Conservation (phyloP, 2,329 filamentous ascomycete species). For the Reticulascus tulasneorum region DNA sequence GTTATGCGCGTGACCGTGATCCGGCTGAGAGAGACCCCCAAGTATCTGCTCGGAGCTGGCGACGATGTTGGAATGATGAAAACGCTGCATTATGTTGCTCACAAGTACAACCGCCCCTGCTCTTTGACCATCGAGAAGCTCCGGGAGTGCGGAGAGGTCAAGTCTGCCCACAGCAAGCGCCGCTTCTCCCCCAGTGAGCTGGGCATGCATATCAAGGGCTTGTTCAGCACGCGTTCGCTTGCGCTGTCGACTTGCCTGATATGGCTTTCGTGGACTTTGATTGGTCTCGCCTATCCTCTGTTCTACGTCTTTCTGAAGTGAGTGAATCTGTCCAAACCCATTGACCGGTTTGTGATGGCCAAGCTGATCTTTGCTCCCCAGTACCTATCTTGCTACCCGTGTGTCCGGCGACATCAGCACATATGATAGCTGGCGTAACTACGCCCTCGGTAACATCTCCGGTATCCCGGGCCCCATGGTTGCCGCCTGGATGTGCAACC, state of each 20-base stretch:
- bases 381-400: conserved; percentile 4
- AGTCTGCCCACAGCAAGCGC: conserved; percentile 26
- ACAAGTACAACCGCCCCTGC: conserved; percentile 33
- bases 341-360: no score
- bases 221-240: conserved; percentile 60
- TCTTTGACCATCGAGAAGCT: conserved; percentile 36
- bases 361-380: conserved; percentile 1
- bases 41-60: conserved; percentile 52
- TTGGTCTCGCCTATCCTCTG: conserved; percentile 69
- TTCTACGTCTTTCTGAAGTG: conserved; percentile 71
- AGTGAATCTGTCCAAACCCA: conserved; percentile 15
- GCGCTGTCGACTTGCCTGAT: conserved; percentile 59
- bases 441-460: conserved; percentile 63
- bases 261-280: conserved; percentile 66
- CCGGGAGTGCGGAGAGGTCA: conserved; percentile 39
- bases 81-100: conserved; percentile 32
- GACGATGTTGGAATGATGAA: conserved; percentile 46
- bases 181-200: conserved; percentile 7
- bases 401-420: conserved; percentile 5
- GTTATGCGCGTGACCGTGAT: conserved; percentile 51
- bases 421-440: conserved; percentile 65
- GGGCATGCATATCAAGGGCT: conserved; percentile 54
- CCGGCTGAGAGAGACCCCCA: conserved; percentile 54
- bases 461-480: conserved; percentile 67
- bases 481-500: conserved; percentile 63